Conservation (phyloP, 169 alveolate species). For the Cryptosporidium felis region DNA sequence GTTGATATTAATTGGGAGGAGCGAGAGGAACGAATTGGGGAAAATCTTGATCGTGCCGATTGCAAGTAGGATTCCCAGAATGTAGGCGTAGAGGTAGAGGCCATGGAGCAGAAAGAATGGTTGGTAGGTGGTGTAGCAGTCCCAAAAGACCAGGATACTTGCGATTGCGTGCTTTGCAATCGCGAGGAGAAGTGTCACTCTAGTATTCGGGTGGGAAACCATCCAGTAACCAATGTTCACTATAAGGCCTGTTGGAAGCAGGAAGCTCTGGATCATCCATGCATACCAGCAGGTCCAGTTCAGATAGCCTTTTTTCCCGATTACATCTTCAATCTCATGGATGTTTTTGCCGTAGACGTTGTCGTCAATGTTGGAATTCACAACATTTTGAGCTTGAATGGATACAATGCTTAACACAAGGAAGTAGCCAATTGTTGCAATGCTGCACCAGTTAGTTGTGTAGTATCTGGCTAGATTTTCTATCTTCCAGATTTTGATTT, state of each 20-base stretch:
- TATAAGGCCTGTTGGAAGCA: conserved; percentile 61
- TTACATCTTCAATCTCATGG: conserved; percentile 28
- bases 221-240: conserved; percentile 70
- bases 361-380: conserved; percentile 21
- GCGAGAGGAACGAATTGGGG: conserved; percentile 32
- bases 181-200: conserved; percentile 22
- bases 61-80: conserved; percentile 17
- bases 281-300: conserved; percentile 71
- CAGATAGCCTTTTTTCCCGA: conserved; percentile 14
- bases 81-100: conserved; percentile 32
- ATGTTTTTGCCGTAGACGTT: conserved; percentile 35
- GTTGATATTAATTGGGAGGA: conserved; percentile 47
- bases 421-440: conserved; percentile 64
- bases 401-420: conserved; percentile 42
- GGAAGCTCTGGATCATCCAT: conserved; percentile 68
- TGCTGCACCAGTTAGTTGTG: conserved; percentile 69
- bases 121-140: conserved; percentile 50
- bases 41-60: conserved; percentile 12
- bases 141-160: conserved; percentile 62
- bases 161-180: conserved; percentile 61
- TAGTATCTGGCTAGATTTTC: conserved; percentile 59
- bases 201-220: conserved; percentile 66
- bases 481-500: conserved; percentile 61
- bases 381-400: conserved; percentile 28
- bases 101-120: conserved; percentile 66